Base-by-base conservation (phyloP, 257 asterid genomes). In the Misopates orontium region DNA sequence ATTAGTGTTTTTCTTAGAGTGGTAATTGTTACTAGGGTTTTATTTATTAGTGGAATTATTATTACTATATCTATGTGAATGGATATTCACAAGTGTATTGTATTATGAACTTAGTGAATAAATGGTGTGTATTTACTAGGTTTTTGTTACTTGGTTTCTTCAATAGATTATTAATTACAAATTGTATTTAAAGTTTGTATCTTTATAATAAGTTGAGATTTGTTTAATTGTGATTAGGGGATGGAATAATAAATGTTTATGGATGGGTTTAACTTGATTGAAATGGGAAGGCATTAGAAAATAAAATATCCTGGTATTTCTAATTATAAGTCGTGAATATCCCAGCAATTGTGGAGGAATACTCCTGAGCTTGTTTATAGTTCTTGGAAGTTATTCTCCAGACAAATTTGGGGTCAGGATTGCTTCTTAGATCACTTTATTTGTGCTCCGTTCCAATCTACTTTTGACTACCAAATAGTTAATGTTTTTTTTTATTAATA, bases 301-400 rank as follows among this genome's bases (percentile, higher is more conserved):
- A 3, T 36, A 36, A 36, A 36, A 36, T 3, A 36, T 36, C 11
- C 42, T 3, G 42, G 42, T 23, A 24, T 42, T 64, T 21, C 1
- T 13, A 64, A 12, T 52, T 57, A 1, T 21, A 66, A 62, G 24
- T 64, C 16, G 62, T 72, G 87, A 75, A 77, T 84, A 79, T 81
- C 80, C 84, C 68, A 45, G 73, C 74, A 68, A 71, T 71, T 61
- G 78, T 72, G 82, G 79, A 75, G 72, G 85, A 77, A 82, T 82
- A 84, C 79, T 79, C 84, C 61, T 70, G 67, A 56, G 71, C n/a
- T 64, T 25, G 70, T 28, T 70, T 68, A 72, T 28, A 75, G 24
- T 60, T 19, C 18, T 57, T 64, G 57, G 72, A 68, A 71, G 69
- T 64, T 62, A 77, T 73, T 69, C 63, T 5, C 4, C n/a, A 31